These are phyloP conservation scores for Thraustochytrium sp. DNA, from an alignment of 352 stramenopile genomes.

Conservation along the genomic window DNA sequence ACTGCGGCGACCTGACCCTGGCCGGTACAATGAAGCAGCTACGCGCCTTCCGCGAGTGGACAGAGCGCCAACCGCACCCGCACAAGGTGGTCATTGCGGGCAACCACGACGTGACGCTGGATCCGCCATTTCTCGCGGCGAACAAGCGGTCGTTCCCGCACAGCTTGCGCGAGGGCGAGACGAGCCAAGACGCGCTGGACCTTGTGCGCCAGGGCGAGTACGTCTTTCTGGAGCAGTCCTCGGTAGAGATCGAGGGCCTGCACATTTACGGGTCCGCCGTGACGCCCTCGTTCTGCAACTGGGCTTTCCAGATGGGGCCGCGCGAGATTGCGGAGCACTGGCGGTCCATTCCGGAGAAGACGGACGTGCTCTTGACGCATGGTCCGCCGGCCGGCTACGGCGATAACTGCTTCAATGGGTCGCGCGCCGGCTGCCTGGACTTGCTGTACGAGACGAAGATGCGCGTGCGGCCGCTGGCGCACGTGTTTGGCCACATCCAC, in stretches of 20 bases:
- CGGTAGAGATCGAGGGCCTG: neutral
- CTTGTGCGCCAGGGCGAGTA: neutral
- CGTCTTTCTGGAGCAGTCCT: neutral
- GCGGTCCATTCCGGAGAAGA: neutral
- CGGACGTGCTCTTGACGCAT: slow-evolving; percentile 23
- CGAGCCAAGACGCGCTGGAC: neutral
- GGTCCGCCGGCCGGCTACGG: neutral
- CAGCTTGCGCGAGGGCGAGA: neutral
- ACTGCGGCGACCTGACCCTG: neutral
- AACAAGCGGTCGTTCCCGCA: neutral
- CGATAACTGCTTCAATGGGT: neutral
- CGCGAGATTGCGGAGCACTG: neutral
- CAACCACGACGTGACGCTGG: neutral
- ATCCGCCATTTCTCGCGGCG: neutral
- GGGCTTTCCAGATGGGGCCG: neutral
- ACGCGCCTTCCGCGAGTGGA: neutral
- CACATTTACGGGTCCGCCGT: neutral
- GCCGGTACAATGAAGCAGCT: neutral
- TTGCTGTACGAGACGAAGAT: neutral
- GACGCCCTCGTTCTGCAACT: neutral
- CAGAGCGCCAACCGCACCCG: neutral
- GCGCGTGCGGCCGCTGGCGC: neutral
- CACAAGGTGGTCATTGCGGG: neutral
- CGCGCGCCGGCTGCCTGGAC: neutral
- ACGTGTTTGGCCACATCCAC: slow-evolving; percentile 36